These are phyloP conservation scores for Atkinsonella texensis DNA, from an alignment of 2,329 filamentous ascomycete genomes.

Conservation along the genomic window DNA sequence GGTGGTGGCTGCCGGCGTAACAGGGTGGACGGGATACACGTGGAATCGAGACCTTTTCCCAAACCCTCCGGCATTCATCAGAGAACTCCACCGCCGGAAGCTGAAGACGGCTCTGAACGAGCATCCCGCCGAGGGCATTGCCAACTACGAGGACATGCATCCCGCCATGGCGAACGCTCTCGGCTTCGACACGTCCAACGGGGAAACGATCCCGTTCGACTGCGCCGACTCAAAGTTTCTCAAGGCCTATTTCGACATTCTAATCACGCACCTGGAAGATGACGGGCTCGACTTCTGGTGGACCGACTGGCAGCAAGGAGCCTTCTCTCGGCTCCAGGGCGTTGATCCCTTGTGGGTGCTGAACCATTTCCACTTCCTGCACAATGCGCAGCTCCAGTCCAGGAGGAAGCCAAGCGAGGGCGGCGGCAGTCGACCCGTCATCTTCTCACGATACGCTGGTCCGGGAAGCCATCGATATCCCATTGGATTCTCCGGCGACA, in stretches of 20 bases:
- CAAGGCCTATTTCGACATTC: slow-evolving; percentile 44
- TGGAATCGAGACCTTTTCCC: slow-evolving; percentile 32
- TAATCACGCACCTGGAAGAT: slow-evolving; percentile 43
- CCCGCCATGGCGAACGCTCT: slow-evolving; percentile 39
- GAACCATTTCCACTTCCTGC: slow-evolving; percentile 52
- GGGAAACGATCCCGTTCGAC: slow-evolving; percentile 44
- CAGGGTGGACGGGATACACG: slow-evolving; percentile 17
- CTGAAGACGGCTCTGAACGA: slow-evolving; percentile 48
- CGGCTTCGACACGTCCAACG: slow-evolving; percentile 34
- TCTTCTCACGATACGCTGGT: slow-evolving; percentile 50
- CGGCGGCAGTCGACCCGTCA: slow-evolving; percentile 27
- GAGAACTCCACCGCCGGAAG: slow-evolving; percentile 36
- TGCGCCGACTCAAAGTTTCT: slow-evolving; percentile 40
- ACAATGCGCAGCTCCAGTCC: slow-evolving; percentile 28
- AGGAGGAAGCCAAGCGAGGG: slow-evolving; percentile 13
- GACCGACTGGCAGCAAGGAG: slow-evolving; percentile 57
- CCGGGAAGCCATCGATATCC: slow-evolving; percentile 53
- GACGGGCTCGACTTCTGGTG: slow-evolving; percentile 53
- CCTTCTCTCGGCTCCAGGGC: slow-evolving; percentile 39
- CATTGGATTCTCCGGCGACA: slow-evolving; percentile 53
- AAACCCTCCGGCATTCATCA: slow-evolving; percentile 38
- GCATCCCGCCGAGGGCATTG: slow-evolving; percentile 48
- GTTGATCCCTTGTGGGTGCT: slow-evolving; percentile 53
- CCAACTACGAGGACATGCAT: slow-evolving; percentile 44
- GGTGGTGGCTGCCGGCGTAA: slow-evolving; percentile 41